Conservation (phyloP, 2,329 filamentous ascomycete species). For the Ceratocystis colombiana region DNA sequence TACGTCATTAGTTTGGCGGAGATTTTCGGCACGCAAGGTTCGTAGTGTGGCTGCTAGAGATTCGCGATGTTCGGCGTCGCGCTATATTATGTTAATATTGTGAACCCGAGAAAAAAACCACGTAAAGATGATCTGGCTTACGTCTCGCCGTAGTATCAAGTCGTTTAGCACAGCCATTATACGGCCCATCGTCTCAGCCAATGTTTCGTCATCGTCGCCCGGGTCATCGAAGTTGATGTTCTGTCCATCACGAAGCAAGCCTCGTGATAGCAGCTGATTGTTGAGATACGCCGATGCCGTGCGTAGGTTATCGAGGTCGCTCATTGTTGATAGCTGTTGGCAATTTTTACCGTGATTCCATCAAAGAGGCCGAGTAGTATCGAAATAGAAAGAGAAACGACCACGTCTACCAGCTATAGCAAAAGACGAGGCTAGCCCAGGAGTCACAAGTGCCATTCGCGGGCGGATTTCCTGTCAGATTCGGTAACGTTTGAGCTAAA, state of each 20-base stretch:
- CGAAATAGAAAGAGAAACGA: not conserved
- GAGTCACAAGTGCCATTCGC: not conserved
- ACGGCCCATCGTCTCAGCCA: slow-evolving; percentile 60
- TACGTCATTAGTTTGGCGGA: slow-evolving; percentile 62
- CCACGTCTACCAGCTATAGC: not conserved
- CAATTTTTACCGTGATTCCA: not conserved
- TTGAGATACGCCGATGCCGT: slow-evolving; percentile 64
- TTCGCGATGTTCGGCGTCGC: slow-evolving; percentile 82
- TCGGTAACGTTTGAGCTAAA: not conserved
- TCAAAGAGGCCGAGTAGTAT: not conserved
- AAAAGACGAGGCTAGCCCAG: not conserved
- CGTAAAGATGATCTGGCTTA: slow-evolving; percentile 37
- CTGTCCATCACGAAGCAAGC: slow-evolving; percentile 56
- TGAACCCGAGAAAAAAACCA: not conserved
- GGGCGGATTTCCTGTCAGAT: not conserved
- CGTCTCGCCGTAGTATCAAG: slow-evolving; percentile 78
- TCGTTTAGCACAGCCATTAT: slow-evolving; percentile 94
- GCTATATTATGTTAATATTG: slow-evolving; percentile 41
- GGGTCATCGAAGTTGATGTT: slow-evolving; percentile 74
- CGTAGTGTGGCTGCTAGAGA: slow-evolving; percentile 69
- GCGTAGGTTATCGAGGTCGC: slow-evolving; percentile 51
- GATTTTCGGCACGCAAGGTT: slow-evolving; percentile 61
- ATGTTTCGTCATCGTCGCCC: slow-evolving; percentile 48
- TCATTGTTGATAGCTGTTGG: slow-evolving; percentile 35
- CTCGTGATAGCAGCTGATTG: slow-evolving; percentile 58